Conservation (phyloP, 2,329 filamentous ascomycete species). For the Neofusicoccum ribis region DNA sequence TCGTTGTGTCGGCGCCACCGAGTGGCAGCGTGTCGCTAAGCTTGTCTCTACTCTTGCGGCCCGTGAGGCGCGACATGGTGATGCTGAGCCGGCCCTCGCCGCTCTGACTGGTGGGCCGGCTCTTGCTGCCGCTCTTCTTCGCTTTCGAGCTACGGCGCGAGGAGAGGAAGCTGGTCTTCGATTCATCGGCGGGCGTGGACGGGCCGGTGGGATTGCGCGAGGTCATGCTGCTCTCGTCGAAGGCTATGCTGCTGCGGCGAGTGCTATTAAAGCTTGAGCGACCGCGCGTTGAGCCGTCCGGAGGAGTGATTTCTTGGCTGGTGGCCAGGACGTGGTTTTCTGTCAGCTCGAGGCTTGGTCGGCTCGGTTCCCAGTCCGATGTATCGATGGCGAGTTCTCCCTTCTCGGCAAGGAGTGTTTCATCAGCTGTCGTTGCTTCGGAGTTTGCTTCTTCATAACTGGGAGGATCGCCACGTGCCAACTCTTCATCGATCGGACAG, state of each 20-base stretch:
- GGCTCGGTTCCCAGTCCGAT: conserved; percentile 14
- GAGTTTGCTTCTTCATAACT: conserved; percentile 43
- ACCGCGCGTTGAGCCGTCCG: conserved; percentile 26
- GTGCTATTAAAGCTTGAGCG: conserved; percentile 40
- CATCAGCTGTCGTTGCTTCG: conserved; percentile 5
- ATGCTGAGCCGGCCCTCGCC: conserved; percentile 44
- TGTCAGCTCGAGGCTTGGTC: conserved; percentile 25
- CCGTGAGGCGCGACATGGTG: conserved; percentile 41
- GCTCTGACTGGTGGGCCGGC: conserved; percentile 44
- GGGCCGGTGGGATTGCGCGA: conserved; percentile 36
- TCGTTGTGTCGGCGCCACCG: conserved; percentile 30
- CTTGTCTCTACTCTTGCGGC: conserved; percentile 45
- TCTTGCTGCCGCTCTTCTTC: conserved; percentile 36
- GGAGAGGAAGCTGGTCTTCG: conserved; percentile 34
- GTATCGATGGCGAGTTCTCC: conserved; percentile 18
- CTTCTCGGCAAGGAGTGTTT: conserved; percentile 11
- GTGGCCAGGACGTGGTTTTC: conserved; percentile 1
- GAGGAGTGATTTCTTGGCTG: not conserved
- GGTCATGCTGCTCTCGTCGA: conserved; percentile 39
- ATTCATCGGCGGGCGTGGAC: conserved; percentile 47
- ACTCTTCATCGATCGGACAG: conserved; percentile 75
- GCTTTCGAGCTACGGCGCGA: conserved; percentile 32
- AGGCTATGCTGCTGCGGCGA: conserved; percentile 41
- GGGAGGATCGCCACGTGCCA: conserved; percentile 37
- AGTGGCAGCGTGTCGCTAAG: conserved; percentile 26